Percentiles rank a stretch among this genome's conserved stretches.
Conservation (phyloP, 306 rosid genomes). For the Malus sieversii region DNA sequence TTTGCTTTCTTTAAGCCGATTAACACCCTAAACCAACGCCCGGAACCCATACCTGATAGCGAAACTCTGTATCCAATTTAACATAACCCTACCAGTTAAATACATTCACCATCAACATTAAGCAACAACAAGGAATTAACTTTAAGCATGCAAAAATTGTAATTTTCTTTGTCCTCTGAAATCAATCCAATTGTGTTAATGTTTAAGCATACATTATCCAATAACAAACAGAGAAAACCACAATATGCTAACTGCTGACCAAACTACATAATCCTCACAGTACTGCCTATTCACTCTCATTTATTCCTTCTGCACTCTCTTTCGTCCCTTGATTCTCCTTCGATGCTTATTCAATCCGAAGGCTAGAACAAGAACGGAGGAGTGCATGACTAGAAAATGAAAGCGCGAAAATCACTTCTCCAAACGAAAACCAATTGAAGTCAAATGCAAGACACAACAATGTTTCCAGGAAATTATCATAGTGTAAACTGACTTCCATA, state of each 20-base stretch:
- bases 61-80: slow-evolving; percentile 25
- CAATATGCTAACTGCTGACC: neutral
- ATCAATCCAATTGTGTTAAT: slow-evolving; percentile 1
- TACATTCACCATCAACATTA: slow-evolving; percentile 22
- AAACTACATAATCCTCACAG: neutral
- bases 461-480: neutral
- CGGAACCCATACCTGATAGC: slow-evolving; percentile 67
- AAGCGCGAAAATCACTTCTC: neutral
- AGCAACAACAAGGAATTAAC: slow-evolving; percentile 9
- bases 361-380: neutral
- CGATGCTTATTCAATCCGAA: neutral
- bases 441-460: neutral
- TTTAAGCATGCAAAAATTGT: neutral
- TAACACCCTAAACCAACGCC: slow-evolving; percentile 78
- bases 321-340: neutral
- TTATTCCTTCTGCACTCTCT: neutral
- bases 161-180: neutral
- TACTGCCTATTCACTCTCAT: neutral
- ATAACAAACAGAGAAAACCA: neutral
- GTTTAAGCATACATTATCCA: neutral
- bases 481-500: neutral
- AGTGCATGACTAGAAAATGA: neutral
- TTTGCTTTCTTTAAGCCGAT: slow-evolving; percentile 55
- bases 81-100: slow-evolving; percentile 36
- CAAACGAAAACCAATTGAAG: neutral